These are phyloP conservation scores for Neonectria punicea DNA, from an alignment of 2,329 filamentous ascomycete genomes.

Conservation along the genomic window DNA sequence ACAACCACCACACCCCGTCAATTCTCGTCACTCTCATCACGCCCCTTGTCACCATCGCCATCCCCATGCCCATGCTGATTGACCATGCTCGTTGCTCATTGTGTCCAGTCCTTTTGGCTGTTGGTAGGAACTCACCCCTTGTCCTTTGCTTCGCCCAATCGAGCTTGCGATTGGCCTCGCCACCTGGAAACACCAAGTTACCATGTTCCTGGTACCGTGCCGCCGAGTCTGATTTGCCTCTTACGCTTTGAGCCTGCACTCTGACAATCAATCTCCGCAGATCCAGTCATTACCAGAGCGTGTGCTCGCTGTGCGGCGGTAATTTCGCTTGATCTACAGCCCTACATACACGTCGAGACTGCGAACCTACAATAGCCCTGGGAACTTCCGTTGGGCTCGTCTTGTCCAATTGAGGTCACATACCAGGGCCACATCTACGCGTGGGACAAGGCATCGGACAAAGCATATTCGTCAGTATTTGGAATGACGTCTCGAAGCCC, in stretches of 20 bases:
- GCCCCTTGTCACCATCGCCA: constrained; percentile 30
- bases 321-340: constrained; percentile 21
- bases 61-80: constrained; percentile 24
- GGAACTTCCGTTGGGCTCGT: background rate
- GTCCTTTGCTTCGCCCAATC: constrained; percentile 23
- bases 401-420: background rate
- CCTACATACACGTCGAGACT: background rate
- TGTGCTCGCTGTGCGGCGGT: constrained; percentile 14
- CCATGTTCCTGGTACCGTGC: constrained; percentile 16
- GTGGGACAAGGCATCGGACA: background rate
- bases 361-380: background rate
- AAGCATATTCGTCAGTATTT: constrained; percentile 1
- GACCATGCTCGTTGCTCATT: constrained; percentile 10
- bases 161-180: constrained; percentile 25
- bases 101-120: constrained; percentile 19
- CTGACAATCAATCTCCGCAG: constrained; percentile 25
- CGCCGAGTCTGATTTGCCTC: constrained; percentile 36
- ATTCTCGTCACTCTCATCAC: constrained; percentile 29
- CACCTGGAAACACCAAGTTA: constrained; percentile 34
- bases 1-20: constrained; percentile 30
- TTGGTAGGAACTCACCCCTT: constrained; percentile 25
- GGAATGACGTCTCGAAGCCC: background rate
- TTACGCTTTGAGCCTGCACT: constrained; percentile 17
- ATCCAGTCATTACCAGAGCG: constrained; percentile 30
- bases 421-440: background rate